Conservation (phyloP, 2,329 filamentous ascomycete genomes). For the Tetracladium maxilliforme region DNA sequence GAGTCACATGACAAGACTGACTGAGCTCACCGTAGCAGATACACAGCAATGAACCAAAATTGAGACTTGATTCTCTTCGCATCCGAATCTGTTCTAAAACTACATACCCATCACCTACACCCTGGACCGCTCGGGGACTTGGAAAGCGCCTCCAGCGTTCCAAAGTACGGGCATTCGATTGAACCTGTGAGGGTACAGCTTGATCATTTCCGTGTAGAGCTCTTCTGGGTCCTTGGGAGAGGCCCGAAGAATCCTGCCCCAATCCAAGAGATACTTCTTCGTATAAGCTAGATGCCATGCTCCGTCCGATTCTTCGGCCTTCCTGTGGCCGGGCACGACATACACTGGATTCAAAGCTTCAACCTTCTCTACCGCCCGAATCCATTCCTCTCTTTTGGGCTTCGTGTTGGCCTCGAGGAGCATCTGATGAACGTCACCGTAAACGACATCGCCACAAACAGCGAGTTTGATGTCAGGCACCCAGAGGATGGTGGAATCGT, state of each 20-base stretch:
- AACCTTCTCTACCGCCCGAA: conserved; percentile 15
- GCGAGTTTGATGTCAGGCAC: conserved; percentile 18
- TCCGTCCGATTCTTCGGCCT: conserved; percentile 11
- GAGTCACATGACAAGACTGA: too few relatives aligned
- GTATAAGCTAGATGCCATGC: conserved; percentile 11
- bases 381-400: conserved; percentile 16
- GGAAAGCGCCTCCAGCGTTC: too few relatives aligned
- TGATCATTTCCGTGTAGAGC: conserved; percentile 4
- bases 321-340: conserved; percentile 17
- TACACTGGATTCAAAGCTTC: conserved; percentile 13
- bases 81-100: too few relatives aligned
- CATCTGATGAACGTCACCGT: conserved; percentile 19
- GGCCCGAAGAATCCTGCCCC: too few relatives aligned
- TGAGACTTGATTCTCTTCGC: too few relatives aligned
- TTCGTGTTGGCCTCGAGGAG: conserved; percentile 17
- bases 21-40: too few relatives aligned
- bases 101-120: too few relatives aligned
- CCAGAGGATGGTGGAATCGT: conserved; percentile 17
- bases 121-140: too few relatives aligned
- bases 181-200: conserved; percentile 6
- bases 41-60: too few relatives aligned
- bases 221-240: conserved; percentile 6
- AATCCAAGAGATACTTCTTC: conserved; percentile 9
- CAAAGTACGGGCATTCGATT: too few relatives aligned
- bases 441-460: conserved; percentile 21